A percentile compares a stretch with the other conserved stretches of the same genome.
These are phyloP conservation scores for Quercus phellos DNA, from an alignment of 331 rosid genomes.

Conservation along the genomic window DNA sequence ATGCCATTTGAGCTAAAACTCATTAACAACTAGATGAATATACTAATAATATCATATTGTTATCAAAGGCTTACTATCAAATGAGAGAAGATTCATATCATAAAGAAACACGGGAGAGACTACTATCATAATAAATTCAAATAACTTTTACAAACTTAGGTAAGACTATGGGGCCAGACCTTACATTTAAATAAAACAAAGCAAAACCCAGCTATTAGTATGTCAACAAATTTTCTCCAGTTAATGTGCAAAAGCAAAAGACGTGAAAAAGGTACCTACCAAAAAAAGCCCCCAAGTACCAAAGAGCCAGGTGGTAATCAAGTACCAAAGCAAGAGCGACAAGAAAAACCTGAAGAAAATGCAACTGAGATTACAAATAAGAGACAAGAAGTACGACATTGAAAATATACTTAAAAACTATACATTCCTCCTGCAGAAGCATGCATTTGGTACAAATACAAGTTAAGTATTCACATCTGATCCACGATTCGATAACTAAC, in stretches of 20 bases:
- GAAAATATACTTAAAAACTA: not conserved
- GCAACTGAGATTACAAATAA: conserved; percentile 13
- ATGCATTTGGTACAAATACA: conserved; percentile 1
- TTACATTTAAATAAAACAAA: not conserved
- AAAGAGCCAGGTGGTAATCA: conserved; percentile 72
- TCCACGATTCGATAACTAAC: not conserved
- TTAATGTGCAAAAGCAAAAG: not conserved
- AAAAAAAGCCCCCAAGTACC: conserved; percentile 58
- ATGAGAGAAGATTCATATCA: not conserved
- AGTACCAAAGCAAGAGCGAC: conserved; percentile 55
- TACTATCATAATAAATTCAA: not conserved
- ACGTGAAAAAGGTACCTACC: conserved; percentile 46
- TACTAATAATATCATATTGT: not conserved
- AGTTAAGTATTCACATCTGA: not conserved
- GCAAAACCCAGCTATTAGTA: not conserved
- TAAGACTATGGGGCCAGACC: not conserved
- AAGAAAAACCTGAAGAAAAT: conserved; percentile 59
- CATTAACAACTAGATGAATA: not conserved
- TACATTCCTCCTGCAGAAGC: conserved; percentile 11
- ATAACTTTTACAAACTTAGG: not conserved
- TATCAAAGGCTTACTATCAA: conserved; percentile 2
- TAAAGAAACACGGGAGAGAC: not conserved
- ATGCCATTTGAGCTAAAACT: too few species aligned
- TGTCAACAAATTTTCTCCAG: not conserved
- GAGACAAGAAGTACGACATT: conserved; percentile 5